Percentiles rank a stretch among this genome's conserved stretches.
Conservation (phyloP, 495 filamentous ascomycete genomes). For the Xylaria bambusicola region DNA sequence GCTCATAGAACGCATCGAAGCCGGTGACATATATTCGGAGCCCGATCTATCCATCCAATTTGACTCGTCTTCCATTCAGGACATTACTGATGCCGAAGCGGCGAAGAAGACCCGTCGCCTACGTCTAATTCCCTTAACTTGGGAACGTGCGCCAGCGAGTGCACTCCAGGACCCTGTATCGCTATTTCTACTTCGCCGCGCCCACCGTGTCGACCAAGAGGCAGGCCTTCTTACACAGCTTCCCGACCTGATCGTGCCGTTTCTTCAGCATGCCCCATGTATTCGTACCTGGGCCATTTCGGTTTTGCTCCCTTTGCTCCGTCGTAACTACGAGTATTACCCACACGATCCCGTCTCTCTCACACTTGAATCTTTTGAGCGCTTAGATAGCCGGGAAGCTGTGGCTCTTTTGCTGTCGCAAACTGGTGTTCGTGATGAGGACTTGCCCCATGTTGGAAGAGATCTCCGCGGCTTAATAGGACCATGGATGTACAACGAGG, state of each 20-base stretch:
- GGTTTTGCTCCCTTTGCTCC: conserved; percentile 72
- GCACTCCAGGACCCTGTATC: conserved; percentile 58
- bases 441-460: conserved; percentile 56
- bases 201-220: conserved; percentile 74
- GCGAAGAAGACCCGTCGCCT: conserved; percentile 70
- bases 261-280: conserved; percentile 65
- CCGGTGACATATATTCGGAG: conserved; percentile 38
- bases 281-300: conserved; percentile 79
- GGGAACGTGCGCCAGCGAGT: conserved; percentile 47
- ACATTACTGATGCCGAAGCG: conserved; percentile 65
- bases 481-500: conserved; percentile 79
- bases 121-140: conserved; percentile 62
- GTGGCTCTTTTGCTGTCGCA: conserved; percentile 70
- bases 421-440: conserved; percentile 45
- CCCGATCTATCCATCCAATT: conserved; percentile 39
- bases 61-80: conserved; percentile 61
- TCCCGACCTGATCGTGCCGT: conserved; percentile 70
- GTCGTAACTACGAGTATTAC: conserved; percentile 85
- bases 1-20: conserved; percentile 58
- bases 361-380: conserved; percentile 63
- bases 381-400: conserved; percentile 61
- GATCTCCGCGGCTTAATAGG: conserved; percentile 77
- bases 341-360: conserved; percentile 56
- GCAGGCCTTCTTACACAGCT: conserved; percentile 75
- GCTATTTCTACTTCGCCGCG: conserved; percentile 74